Percentiles rank a stretch among this genome's conserved stretches.
phyloP scores from a whole-genome alignment of 768 basidiomycete species.

The Lactifluus rugatus region DNA sequence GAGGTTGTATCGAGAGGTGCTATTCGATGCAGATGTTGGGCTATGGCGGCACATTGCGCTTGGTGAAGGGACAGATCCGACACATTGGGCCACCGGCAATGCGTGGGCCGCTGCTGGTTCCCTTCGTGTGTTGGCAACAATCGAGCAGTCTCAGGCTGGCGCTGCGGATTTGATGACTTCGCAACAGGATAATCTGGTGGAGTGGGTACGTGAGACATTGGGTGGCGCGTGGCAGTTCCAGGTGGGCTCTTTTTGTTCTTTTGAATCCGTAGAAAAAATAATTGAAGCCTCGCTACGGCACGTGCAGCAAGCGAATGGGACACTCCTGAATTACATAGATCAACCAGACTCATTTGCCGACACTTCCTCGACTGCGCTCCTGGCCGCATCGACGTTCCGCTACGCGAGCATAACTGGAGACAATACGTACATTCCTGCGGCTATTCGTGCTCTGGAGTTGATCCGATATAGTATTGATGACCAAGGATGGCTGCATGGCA shows the following conservation, averaged over 20 bases:
- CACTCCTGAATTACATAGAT: constrained; percentile 45
- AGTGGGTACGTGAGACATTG: constrained; percentile 47
- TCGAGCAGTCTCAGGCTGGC: constrained; percentile 37
- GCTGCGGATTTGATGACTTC: constrained; percentile 28
- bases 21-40: constrained; percentile 34
- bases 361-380: constrained; percentile 44
- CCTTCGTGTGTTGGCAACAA: constrained; percentile 49
- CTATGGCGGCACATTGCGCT: constrained; percentile 50
- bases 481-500: constrained; percentile 20
- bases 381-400: constrained; percentile 49
- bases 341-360: constrained; percentile 42
- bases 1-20: constrained; percentile 42
- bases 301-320: constrained; percentile 34
- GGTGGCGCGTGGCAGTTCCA: constrained; percentile 35
- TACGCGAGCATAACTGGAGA: constrained; percentile 36
- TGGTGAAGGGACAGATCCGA: constrained; percentile 37
- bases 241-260: constrained; percentile 24
- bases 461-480: constrained; percentile 31
- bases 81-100: constrained; percentile 58
- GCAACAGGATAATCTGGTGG: constrained; percentile 36
- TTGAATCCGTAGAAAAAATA: neutral
- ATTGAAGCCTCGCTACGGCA: no score
- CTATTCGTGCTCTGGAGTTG: constrained; percentile 33
- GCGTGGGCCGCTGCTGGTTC: constrained; percentile 66
- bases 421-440: constrained; percentile 30